These are phyloP conservation scores for Apiospora saccharicola DNA, from an alignment of 2,329 filamentous ascomycete species.

Conservation along the genomic window DNA sequence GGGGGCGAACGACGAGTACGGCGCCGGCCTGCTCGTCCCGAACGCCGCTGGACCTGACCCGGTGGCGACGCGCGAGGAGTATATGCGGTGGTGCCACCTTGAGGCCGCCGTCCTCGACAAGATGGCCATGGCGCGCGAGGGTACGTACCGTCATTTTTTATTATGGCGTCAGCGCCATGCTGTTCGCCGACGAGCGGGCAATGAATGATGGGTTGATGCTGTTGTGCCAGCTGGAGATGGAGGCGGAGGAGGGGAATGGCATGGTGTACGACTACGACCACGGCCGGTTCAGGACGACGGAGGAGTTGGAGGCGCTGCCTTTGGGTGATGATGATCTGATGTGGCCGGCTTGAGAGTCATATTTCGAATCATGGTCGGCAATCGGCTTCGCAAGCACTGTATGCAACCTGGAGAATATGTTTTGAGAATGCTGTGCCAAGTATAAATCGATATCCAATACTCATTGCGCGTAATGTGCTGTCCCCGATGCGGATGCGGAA, in stretches of 20 bases:
- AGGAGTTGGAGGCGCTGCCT: neutral
- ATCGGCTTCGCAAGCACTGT: no score
- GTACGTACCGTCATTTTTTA: neutral
- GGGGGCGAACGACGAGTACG: no score
- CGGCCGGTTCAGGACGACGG: neutral
- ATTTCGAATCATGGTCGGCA: no score
- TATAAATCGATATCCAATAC: no score
- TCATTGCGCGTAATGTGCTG: no score
- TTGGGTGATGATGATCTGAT: neutral
- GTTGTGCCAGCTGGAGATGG: neutral
- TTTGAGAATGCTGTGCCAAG: no score
- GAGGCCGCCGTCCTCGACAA: neutral
- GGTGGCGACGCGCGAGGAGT: neutral
- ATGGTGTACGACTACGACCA: conserved; percentile 15
- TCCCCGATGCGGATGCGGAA: no score
- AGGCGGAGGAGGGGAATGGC: neutral
- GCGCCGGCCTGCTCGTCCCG: neutral
- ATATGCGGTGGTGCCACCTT: neutral
- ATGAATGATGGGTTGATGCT: neutral
- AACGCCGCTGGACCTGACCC: neutral
- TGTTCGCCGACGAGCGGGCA: neutral
- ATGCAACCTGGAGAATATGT: no score
- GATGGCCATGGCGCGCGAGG: neutral
- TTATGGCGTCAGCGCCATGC: neutral
- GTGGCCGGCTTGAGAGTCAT: no score